phyloP scores from a whole-genome alignment of 2,329 filamentous ascomycete genomes.

The Neofusicoccum umdonicola region DNA sequence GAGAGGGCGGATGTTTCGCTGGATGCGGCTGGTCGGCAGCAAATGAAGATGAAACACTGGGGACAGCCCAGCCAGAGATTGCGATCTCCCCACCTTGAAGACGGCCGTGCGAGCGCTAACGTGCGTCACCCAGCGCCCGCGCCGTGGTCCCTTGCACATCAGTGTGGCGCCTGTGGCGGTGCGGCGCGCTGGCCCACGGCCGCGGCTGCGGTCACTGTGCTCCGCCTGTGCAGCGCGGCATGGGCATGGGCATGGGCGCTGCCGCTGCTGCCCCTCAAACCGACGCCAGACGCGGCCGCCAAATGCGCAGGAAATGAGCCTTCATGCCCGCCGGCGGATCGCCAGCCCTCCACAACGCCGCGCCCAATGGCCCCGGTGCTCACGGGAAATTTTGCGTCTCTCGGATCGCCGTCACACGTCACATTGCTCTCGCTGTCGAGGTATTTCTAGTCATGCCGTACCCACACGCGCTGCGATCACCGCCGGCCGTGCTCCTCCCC shows the following conservation, averaged over 20 bases:
- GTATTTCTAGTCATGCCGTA: background rate
- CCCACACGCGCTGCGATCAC: background rate
- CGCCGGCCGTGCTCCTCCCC: slow-evolving; percentile 3
- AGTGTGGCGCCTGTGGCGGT: slow-evolving; percentile 11
- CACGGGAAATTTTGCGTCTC: background rate
- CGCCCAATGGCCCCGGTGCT: background rate
- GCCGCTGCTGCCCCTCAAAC: background rate
- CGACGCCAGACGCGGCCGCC: background rate
- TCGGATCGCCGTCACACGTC: slow-evolving; percentile 1
- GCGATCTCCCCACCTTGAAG: slow-evolving; percentile 8
- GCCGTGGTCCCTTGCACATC: slow-evolving; percentile 7
- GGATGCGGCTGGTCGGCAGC: slow-evolving; percentile 10
- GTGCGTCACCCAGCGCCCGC: background rate
- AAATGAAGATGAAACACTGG: slow-evolving; percentile 16
- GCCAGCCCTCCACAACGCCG: background rate
- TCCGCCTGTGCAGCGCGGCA: background rate
- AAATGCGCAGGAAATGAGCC: background rate
- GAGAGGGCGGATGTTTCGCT: slow-evolving; percentile 9
- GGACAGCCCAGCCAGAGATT: slow-evolving; percentile 9
- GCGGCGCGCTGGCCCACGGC: background rate
- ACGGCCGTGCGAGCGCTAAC: background rate
- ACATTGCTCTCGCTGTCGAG: background rate
- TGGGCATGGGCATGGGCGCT: no score
- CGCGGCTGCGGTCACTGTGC: background rate
- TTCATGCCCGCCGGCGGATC: background rate